phyloP scores from a whole-genome alignment of 768 basidiomycete species.

The Lactifluus subvellereus region DNA sequence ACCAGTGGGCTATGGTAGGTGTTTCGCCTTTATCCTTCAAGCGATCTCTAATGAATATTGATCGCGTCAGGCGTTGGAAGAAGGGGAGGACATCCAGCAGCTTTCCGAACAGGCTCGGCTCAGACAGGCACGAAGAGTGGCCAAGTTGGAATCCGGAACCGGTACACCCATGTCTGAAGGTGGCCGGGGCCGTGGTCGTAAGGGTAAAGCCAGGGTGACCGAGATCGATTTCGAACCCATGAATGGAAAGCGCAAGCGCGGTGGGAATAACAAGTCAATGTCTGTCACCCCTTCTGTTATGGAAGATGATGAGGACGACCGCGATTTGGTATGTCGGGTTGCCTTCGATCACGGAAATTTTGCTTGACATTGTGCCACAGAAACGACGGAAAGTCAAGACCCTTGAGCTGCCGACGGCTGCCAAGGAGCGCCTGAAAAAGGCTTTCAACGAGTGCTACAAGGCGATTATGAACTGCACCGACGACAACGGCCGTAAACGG shows the following conservation, averaged over 20 bases:
- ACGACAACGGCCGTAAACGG: constrained; percentile 68
- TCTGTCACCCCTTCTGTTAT: constrained; percentile 70
- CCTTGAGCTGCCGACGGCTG: constrained; percentile 48
- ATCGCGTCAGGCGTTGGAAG: constrained; percentile 57
- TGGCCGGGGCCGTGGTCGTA: constrained; percentile 50
- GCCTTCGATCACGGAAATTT: neutral
- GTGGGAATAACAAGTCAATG: constrained; percentile 51
- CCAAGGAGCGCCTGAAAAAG: constrained; percentile 78
- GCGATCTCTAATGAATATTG: neutral
- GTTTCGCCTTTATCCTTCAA: neutral
- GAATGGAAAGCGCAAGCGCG: constrained; percentile 73
- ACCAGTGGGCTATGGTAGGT: constrained; percentile 83
- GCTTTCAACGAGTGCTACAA: constrained; percentile 70
- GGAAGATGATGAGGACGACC: constrained; percentile 75
- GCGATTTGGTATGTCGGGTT: constrained; percentile 48
- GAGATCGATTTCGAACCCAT: constrained; percentile 30
- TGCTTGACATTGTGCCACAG: constrained; percentile 34
- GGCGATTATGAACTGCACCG: constrained; percentile 67
- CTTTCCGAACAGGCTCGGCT: constrained; percentile 59
- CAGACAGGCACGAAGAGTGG: constrained; percentile 55
- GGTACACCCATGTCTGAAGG: constrained; percentile 60
- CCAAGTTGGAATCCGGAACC: constrained; percentile 55
- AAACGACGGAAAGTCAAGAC: constrained; percentile 81
- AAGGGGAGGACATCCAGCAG: constrained; percentile 75
- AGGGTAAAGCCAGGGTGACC: constrained; percentile 50